These are phyloP conservation scores for Russula brevipes DNA, from an alignment of 768 basidiomycete genomes.

Conservation along the genomic window DNA sequence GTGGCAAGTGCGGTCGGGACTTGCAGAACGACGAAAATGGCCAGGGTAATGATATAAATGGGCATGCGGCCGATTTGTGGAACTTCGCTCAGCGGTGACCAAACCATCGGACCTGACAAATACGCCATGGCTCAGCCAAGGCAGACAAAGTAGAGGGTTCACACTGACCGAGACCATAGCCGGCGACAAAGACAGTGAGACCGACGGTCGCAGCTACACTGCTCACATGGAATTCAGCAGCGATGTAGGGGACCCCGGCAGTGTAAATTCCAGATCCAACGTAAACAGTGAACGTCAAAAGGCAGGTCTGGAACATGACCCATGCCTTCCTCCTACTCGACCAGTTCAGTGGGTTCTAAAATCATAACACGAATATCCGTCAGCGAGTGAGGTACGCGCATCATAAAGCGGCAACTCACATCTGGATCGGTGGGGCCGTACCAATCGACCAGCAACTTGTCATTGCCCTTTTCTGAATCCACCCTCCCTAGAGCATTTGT, in stretches of 20 bases:
- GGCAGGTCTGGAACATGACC: slow-evolving; percentile 33
- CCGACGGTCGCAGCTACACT: slow-evolving; percentile 32
- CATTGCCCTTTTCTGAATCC: slow-evolving; percentile 19
- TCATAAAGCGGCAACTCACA: slow-evolving; percentile 6
- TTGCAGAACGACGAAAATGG: slow-evolving; percentile 34
- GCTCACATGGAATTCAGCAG: slow-evolving; percentile 31
- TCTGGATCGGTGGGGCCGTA: slow-evolving; percentile 26
- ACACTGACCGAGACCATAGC: slow-evolving; percentile 27
- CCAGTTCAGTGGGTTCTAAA: slow-evolving; percentile 29
- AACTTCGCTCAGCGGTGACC: slow-evolving; percentile 34
- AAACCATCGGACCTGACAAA: slow-evolving; percentile 30
- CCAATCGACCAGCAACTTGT: slow-evolving; percentile 30
- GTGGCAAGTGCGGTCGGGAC: slow-evolving; percentile 33
- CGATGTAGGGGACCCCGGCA: slow-evolving; percentile 29
- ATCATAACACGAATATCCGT: background rate
- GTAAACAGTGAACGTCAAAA: slow-evolving; percentile 35
- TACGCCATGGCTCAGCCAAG: background rate
- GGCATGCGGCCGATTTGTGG: slow-evolving; percentile 33
- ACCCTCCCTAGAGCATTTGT: background rate
- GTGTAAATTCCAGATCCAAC: slow-evolving; percentile 36
- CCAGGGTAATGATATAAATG: slow-evolving; percentile 33
- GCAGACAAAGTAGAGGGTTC: background rate
- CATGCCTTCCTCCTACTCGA: slow-evolving; percentile 30
- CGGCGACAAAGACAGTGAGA: slow-evolving; percentile 30
- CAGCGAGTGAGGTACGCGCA: background rate